Percentiles rank a stretch among this genome's conserved stretches.
These are phyloP conservation scores for Panus rudis DNA, from an alignment of 768 basidiomycete species.

Conservation along the genomic window DNA sequence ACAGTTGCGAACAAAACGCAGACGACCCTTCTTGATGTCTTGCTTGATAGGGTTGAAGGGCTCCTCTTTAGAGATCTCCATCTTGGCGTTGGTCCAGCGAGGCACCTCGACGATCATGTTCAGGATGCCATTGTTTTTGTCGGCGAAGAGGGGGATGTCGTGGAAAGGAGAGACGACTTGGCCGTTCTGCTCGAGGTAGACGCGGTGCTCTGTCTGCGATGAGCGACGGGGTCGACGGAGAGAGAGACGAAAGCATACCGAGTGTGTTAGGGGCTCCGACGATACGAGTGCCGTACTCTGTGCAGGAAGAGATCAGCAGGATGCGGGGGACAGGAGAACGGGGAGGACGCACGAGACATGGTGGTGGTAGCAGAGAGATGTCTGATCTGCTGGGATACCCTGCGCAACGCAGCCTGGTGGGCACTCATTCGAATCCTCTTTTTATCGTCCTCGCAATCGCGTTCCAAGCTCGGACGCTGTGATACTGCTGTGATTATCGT, in stretches of 20 bases:
- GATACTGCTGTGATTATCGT: no score
- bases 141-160: conserved; percentile 97
- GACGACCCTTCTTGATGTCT: conserved; percentile 93
- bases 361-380: conserved; percentile 41
- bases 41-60: conserved; percentile 99
- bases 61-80: conserved; percentile 99
- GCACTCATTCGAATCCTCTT: no score
- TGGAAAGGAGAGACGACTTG: conserved; percentile 84
- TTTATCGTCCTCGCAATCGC: no score
- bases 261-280: conserved; percentile 90
- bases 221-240: not conserved
- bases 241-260: conserved; percentile 42
- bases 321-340: conserved; percentile 10
- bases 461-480: no score
- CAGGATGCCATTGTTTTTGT: conserved; percentile 89
- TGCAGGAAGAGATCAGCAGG: conserved; percentile 9
- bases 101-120: conserved; percentile 99
- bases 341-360: conserved; percentile 50
- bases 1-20: conserved; percentile 98
- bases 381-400: conserved; percentile 59
- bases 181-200: conserved; percentile 88
- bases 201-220: conserved; percentile 74
- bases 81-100: conserved; percentile 99
- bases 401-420: conserved; percentile 25
- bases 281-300: conserved; percentile 70